Evolutionary conservation across 805 yeast genomes (phyloP).

Genomic region (Candida verbasci): DNA sequence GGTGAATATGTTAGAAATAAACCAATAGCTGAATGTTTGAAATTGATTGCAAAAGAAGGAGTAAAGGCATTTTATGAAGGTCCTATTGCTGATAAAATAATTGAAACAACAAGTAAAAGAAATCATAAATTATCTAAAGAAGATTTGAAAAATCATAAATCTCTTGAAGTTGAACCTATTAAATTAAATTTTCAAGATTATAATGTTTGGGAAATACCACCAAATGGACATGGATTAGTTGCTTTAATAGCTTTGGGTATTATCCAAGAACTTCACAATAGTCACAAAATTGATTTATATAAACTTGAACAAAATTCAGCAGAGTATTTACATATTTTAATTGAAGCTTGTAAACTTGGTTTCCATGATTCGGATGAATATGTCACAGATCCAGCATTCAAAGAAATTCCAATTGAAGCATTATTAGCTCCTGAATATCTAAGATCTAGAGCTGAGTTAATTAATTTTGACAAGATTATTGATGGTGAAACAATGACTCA

Average conservation of each 20-base stretch:
- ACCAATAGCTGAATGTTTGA: slow-evolving; percentile 50
- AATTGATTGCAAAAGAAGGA: slow-evolving; percentile 51
- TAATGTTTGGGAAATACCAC: slow-evolving; percentile 77
- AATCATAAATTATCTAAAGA: slow-evolving; percentile 55
- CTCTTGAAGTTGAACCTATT: slow-evolving; percentile 66
- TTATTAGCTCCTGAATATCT: slow-evolving; percentile 50
- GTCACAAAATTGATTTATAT: slow-evolving; percentile 38
- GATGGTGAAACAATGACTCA: slow-evolving; percentile 39
- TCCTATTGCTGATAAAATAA: slow-evolving; percentile 61
- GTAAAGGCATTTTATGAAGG: slow-evolving; percentile 69
- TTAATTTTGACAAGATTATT: slow-evolving; percentile 35
- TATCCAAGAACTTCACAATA: slow-evolving; percentile 49
- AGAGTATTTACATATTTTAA: slow-evolving; percentile 64
- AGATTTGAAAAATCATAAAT: slow-evolving; percentile 55
- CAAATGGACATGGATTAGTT: slow-evolving; percentile 78
- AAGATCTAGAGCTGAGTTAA: slow-evolving; percentile 44
- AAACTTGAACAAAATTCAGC: slow-evolving; percentile 58
- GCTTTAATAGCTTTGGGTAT: slow-evolving; percentile 70
- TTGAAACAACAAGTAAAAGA: slow-evolving; percentile 43
- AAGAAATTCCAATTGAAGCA: slow-evolving; percentile 31
- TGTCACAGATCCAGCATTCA: slow-evolving; percentile 57
- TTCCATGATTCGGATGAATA: slow-evolving; percentile 74
- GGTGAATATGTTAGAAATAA: slow-evolving; percentile 57
- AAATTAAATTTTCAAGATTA: slow-evolving; percentile 45
- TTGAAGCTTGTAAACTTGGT: slow-evolving; percentile 66